Percentiles rank a stretch among this genome's conserved stretches.
phyloP scores from a whole-genome alignment of 345 rosid species.

The Hirschfeldia incana region DNA sequence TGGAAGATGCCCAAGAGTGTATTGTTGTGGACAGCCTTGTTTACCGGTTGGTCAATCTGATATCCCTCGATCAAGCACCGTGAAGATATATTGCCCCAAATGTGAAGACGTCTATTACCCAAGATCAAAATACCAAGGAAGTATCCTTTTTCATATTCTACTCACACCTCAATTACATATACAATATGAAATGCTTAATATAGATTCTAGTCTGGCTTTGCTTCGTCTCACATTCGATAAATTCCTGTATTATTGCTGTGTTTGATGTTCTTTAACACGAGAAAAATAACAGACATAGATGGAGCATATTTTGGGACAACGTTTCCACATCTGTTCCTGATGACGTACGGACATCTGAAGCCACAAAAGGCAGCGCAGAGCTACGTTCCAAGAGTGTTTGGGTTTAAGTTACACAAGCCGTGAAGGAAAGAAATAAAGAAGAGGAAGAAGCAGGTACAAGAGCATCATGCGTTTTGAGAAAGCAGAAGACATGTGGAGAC shows the following conservation, averaged over 20 bases:
- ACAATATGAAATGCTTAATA: not conserved
- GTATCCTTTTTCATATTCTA: conserved; percentile 61
- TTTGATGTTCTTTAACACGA: conserved; percentile 50
- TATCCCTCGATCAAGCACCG: conserved; percentile 94
- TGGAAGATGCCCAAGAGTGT: conserved; percentile 97
- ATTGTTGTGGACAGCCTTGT: conserved; percentile 98
- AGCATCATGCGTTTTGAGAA: conserved; percentile 19
- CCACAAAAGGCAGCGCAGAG: conserved; percentile 81
- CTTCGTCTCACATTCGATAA: not conserved
- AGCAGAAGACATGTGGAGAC: not conserved
- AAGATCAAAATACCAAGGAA: conserved; percentile 97
- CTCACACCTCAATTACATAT: not conserved
- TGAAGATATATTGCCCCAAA: conserved; percentile 92
- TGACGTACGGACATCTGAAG: conserved; percentile 90
- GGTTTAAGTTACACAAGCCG: conserved; percentile 86
- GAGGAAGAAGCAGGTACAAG: not conserved
- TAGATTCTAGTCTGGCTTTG: not conserved
- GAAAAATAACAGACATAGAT: conserved; percentile 66
- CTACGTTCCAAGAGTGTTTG: conserved; percentile 93
- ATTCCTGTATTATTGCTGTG: not conserved
- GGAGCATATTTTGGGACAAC: conserved; percentile 97
- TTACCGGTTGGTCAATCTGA: conserved; percentile 99
- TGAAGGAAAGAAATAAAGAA: conserved; percentile 34
- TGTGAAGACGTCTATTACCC: conserved; percentile 98
- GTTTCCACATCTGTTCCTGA: conserved; percentile 86